phyloP scores from a whole-genome alignment of 352 stramenopile species.

The Pythium dissimile region DNA sequence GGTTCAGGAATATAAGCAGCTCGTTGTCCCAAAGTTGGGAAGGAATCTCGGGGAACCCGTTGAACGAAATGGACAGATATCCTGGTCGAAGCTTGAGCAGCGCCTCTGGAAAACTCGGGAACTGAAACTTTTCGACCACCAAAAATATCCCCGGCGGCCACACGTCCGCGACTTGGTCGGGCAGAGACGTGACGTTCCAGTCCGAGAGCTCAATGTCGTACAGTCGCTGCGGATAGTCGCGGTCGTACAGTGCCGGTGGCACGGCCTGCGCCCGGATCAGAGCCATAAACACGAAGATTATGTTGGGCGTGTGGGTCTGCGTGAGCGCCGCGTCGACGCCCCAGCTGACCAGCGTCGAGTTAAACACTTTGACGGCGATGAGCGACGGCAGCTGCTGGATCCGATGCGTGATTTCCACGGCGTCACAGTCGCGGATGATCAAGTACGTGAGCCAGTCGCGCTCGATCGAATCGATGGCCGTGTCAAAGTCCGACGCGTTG shows the following conservation, averaged over 20 bases:
- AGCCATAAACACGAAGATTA: conserved; percentile 14
- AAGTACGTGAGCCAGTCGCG: conserved; percentile 16
- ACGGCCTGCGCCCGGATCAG: neutral
- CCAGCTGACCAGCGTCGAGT: conserved; percentile 22
- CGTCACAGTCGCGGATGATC: conserved; percentile 18
- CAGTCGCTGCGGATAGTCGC: conserved; percentile 7
- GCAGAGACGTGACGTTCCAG: conserved; percentile 2
- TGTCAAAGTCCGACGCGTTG: conserved; percentile 16
- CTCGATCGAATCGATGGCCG: conserved; percentile 12
- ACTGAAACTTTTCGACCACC: conserved; percentile 1
- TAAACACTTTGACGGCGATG: conserved; percentile 23
- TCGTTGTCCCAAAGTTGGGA: neutral
- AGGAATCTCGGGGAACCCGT: neutral
- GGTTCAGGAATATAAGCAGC: neutral
- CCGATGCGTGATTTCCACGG: conserved; percentile 14
- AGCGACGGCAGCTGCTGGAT: conserved; percentile 16
- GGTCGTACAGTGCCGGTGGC: neutral
- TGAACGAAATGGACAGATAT: neutral
- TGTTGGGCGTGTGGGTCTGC: conserved; percentile 5
- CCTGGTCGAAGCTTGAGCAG: neutral
- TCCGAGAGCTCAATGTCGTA: neutral
- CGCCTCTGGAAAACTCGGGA: neutral
- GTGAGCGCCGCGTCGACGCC: conserved; percentile 17
- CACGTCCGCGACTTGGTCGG: neutral
- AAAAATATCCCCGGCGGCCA: conserved; percentile 1